Evolutionary conservation across 331 rosid species (phyloP), one percentile per base, ranked within the genome.

Genomic region (Spiraea crenata): DNA sequence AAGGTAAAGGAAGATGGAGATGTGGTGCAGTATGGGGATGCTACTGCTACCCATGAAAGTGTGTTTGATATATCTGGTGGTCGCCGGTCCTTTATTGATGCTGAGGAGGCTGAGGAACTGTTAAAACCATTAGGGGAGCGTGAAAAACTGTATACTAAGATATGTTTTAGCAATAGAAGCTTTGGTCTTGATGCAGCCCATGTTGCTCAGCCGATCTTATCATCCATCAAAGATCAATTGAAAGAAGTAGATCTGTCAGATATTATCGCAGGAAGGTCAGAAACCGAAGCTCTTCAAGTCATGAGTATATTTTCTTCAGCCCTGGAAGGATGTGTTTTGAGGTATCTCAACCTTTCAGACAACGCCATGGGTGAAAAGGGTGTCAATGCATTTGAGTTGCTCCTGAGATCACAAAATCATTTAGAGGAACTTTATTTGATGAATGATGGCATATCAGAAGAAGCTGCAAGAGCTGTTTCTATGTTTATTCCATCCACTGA

Each of bases 341-440:
- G 86, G 80, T 82, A 69, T 82, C 76, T 89, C 72, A 79, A 92
- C 73, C 84, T 89, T 76, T 89, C 98, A 66, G 82, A 87, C 78
- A 92, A 92, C 66, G 98, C 98, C 76, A 70, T 89, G 91, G 96
- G 98, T 3, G 96, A 89, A 75, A 92, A 92, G 79, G 98, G 98
- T 67, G 92, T 92, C 34, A 79, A 91, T 67, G 95, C 96, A 61
- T 92, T 92, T 82, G 83, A 77, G 67, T 80, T 85, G 1, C 95
- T 92, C 70, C 76, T 89, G 61, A 88, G 82, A 59, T 87, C 98
- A 3, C 98, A 87, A 73, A 79, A 48, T 46, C 75, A 80, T 71
- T 77, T 92, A 76, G 95, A 92, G 87, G 96, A 89, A 80, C 95
- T 92, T 74, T 92, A 89, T 86, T 81, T 92, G 87, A 86, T 92